phyloP scores from a whole-genome alignment of 78 protist genomes.

The Carpediemonas membranifera region DNA sequence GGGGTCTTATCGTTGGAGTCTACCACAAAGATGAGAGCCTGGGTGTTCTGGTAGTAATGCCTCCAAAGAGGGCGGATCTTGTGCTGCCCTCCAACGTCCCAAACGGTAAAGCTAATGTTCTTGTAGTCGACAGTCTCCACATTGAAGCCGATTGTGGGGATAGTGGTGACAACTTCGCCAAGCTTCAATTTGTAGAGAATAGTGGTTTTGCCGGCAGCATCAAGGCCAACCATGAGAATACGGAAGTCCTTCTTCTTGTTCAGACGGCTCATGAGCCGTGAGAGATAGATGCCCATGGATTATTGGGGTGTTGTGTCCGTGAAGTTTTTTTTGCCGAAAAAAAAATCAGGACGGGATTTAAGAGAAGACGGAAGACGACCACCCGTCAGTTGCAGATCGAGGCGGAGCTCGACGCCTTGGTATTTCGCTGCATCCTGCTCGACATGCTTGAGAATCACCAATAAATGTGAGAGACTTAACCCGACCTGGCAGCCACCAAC shows the following conservation, averaged over 20 bases:
- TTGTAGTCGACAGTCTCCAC: slow-evolving; percentile 61
- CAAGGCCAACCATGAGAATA: slow-evolving; percentile 83
- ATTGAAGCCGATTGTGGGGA: slow-evolving; percentile 48
- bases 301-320: too few relatives aligned
- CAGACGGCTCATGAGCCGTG: too few relatives aligned
- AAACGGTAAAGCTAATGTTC: slow-evolving; percentile 59
- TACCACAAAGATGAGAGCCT: slow-evolving; percentile 85
- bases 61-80: slow-evolving; percentile 85
- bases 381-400: too few relatives aligned
- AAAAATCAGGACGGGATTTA: too few relatives aligned
- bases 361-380: too few relatives aligned
- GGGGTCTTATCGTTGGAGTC: slow-evolving; percentile 44
- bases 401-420: too few relatives aligned
- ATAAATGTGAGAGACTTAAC: too few relatives aligned
- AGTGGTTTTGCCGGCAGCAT: slow-evolving; percentile 26
- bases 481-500: too few relatives aligned
- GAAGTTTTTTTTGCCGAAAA: too few relatives aligned
- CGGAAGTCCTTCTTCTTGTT: slow-evolving; percentile 79
- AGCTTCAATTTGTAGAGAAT: slow-evolving; percentile 25
- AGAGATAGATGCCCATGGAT: too few relatives aligned
- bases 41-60: slow-evolving; percentile 70
- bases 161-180: slow-evolving; percentile 36
- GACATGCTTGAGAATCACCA: too few relatives aligned
- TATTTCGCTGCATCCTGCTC: too few relatives aligned
- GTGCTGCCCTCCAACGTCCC: slow-evolving; percentile 83